A percentile compares a stretch with the other conserved stretches of the same genome.
Conservation (phyloP, 306 rosid species). For the Senna siamea region DNA sequence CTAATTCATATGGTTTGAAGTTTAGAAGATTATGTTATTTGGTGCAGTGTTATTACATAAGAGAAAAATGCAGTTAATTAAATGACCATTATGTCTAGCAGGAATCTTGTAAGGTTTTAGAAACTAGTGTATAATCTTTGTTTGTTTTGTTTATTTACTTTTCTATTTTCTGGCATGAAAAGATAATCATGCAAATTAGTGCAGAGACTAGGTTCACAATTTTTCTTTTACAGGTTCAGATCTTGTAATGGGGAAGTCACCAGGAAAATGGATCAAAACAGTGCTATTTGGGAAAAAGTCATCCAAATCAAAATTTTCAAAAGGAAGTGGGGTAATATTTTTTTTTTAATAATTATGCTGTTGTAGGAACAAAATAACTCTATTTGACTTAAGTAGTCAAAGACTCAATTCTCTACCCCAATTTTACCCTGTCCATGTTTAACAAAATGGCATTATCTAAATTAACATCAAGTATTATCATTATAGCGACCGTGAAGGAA, state of each 20-base stretch:
- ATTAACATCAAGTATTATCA: too few relatives aligned
- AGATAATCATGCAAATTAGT: neutral
- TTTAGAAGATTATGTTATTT: too few relatives aligned
- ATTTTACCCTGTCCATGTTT: neutral
- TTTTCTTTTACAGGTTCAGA: constrained; percentile 39
- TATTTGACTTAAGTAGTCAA: too few relatives aligned
- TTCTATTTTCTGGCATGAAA: neutral
- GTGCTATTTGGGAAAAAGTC: constrained; percentile 83
- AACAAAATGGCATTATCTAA: neutral
- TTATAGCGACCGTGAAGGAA: constrained; percentile 4
- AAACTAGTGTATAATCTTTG: neutral
- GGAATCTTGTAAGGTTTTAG: neutral
- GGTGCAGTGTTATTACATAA: too few relatives aligned
- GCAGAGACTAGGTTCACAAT: neutral
- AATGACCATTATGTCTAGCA: neutral
- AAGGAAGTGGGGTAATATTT: constrained; percentile 56
- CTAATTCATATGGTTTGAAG: too few relatives aligned
- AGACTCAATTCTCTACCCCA: too few relatives aligned
- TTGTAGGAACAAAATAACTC: neutral
- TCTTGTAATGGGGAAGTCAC: constrained; percentile 80
- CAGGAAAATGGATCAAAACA: constrained; percentile 85
- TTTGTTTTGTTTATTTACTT: constrained; percentile 4
- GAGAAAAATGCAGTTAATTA: too few relatives aligned
- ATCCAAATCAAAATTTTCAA: constrained; percentile 55
- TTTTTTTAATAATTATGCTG: neutral